A percentile compares a stretch with the other conserved stretches of the same genome.
These are phyloP conservation scores for Fusarium humuli DNA, from an alignment of 2,329 filamentous ascomycete genomes.

Conservation along the genomic window DNA sequence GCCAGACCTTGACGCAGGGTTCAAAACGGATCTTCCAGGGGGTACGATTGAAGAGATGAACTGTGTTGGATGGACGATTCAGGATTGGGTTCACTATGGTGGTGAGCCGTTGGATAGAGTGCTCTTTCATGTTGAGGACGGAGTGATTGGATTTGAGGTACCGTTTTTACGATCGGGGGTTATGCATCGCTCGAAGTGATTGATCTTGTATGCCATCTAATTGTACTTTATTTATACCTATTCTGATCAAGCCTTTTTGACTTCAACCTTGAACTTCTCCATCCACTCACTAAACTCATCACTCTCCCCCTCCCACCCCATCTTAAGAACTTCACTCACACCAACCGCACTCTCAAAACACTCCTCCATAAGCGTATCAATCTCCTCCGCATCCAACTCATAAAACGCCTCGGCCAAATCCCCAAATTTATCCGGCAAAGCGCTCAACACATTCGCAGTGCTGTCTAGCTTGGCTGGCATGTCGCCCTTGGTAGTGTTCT, in stretches of 20 bases:
- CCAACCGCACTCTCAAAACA: constrained; percentile 71
- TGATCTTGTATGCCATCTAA: neutral
- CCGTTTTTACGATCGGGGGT: constrained; percentile 50
- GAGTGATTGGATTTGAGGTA: constrained; percentile 49
- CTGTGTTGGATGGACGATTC: constrained; percentile 50
- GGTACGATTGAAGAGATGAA: constrained; percentile 35
- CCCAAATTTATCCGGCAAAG: constrained; percentile 75
- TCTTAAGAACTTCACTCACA: constrained; percentile 65
- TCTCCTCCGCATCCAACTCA: constrained; percentile 69
- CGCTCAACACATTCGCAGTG: constrained; percentile 66
- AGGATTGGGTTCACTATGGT: constrained; percentile 53
- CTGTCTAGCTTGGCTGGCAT: constrained; percentile 64
- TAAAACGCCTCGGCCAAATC: constrained; percentile 80
- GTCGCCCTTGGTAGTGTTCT: constrained; percentile 46
- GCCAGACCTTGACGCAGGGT: constrained; percentile 32
- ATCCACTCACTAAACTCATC: constrained; percentile 87
- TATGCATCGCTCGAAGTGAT: constrained; percentile 4
- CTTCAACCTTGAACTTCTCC: constrained; percentile 65
- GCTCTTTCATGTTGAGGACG: constrained; percentile 43
- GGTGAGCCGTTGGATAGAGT: constrained; percentile 51
- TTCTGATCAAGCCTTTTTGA: constrained; percentile 55
- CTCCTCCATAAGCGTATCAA: constrained; percentile 68
- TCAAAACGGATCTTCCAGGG: constrained; percentile 47
- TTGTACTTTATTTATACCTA: neutral
- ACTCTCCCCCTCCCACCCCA: constrained; percentile 71